Base-by-base conservation (phyloP, 768 basidiomycete species). In the Leccinum rimulosum region DNA sequence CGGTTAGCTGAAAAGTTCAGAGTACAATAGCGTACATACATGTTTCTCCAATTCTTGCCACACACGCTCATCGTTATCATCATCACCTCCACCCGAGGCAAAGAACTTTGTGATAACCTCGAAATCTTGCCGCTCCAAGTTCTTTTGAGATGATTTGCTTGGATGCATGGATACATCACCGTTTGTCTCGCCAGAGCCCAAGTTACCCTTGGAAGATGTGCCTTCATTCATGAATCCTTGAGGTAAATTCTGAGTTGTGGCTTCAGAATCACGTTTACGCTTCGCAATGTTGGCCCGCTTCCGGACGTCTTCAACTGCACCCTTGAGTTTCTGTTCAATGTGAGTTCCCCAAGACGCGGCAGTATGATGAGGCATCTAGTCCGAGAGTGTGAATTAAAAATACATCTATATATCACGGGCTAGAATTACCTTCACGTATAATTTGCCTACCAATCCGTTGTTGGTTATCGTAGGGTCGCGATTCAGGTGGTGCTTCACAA, bases 331-430 rank as follows among this genome's bases (percentile, higher is more conserved):
- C 54, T 59, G 60, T 31, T 62, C 48, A 19, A 84, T 52, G 50
- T 79, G 76, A n/a, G 65, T 67, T 33, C 55, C 62, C 87, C 87
- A 89, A 14, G 86, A 87, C 8, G 35, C 66, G 6, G 64, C 12
- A 3, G 77, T 64, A 67, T 89, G 89, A 62, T 85, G 81, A 28
- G 85, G 82, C 76, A 89, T 76, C 89, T 90, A 57, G 11, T 47
- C 38, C n/a, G 10, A 7, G 25, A 30, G 33, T 4, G n/a, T 63
- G 8, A 63, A 40, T 47, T 10, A 10, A 50, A 15, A 12, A 35
- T 17, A 45, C 7, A 12, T 36, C 8, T 27, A 15, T 36, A 36
- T 38, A 19, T 2, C 15, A 52, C 7, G 17, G 1, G 11, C n/a
- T 22, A 45, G 49, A 14, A 72, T 31, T 55, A 84, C 87, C 76